Evolutionary conservation across 2,329 filamentous ascomycete species (phyloP).

Genomic region (Chrysosphaeria jannelii): DNA sequence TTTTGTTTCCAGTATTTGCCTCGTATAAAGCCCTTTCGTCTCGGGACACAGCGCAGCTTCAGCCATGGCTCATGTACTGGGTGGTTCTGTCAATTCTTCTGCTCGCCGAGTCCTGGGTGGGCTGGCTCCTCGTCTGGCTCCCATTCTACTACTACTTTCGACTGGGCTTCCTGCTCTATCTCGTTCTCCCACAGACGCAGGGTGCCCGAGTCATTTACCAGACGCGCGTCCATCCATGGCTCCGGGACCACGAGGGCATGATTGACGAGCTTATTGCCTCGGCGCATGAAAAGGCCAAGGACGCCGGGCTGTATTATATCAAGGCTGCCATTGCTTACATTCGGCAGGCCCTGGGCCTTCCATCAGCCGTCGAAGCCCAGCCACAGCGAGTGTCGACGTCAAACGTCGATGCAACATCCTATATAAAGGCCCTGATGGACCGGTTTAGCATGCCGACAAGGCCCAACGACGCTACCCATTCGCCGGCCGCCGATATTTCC

Average conservation of each 20-base stretch:
- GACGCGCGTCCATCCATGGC: constrained; percentile 60
- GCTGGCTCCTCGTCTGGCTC: constrained; percentile 67
- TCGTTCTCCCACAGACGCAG: constrained; percentile 92
- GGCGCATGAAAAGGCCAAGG: constrained; percentile 47
- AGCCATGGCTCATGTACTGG: constrained; percentile 99
- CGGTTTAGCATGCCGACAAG: constrained; percentile 66
- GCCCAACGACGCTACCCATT: too few species aligned
- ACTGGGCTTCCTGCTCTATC: constrained; percentile 64
- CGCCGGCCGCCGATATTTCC: constrained; percentile 28
- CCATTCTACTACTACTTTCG: constrained; percentile 88
- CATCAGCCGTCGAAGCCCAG: constrained; percentile 17
- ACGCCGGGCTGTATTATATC: constrained; percentile 47
- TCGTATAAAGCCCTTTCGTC: constrained; percentile 95
- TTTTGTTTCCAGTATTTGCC: constrained; percentile 84
- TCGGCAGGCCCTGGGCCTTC: constrained; percentile 50
- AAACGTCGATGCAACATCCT: constrained; percentile 16
- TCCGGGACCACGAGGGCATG: constrained; percentile 55
- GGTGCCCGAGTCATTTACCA: constrained; percentile 70
- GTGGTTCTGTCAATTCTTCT: constrained; percentile 62
- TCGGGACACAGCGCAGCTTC: constrained; percentile 60
- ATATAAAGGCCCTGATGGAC: constrained; percentile 56
- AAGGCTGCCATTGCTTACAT: constrained; percentile 40
- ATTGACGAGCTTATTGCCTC: constrained; percentile 78
- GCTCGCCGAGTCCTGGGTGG: constrained; percentile 61
- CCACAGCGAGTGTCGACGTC: constrained; percentile 8